Percentiles rank a stretch among this genome's conserved stretches.
Conservation (phyloP, 306 rosid species). For the Trichosanthes cucumerina region DNA sequence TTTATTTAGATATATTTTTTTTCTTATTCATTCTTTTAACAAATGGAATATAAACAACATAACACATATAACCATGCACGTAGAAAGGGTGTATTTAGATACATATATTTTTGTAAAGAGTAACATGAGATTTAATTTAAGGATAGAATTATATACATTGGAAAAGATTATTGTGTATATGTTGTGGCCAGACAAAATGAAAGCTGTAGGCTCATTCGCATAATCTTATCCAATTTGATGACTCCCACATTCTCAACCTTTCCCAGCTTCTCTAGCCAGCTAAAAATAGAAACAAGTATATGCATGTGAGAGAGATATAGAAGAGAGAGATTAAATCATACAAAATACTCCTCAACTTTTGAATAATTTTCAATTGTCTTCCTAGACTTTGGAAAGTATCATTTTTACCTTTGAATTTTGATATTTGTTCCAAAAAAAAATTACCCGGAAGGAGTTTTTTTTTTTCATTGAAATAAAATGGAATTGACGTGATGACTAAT, state of each 20-base stretch:
- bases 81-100: neutral
- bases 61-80: neutral
- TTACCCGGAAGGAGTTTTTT: neutral
- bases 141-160: neutral
- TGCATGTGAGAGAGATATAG: neutral
- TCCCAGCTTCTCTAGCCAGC: conserved; percentile 40
- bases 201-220: neutral
- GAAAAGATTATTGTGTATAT: neutral
- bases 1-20: neutral
- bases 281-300: neutral
- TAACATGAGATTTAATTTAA: neutral
- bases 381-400: neutral
- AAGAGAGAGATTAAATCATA: neutral
- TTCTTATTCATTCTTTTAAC: neutral
- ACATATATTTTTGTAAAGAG: neutral
- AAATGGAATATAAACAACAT: neutral
- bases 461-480: no score
- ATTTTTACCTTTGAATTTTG: neutral
- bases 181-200: neutral
- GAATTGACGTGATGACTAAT: no score
- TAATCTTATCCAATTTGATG: conserved; percentile 2
- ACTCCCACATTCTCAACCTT: conserved; percentile 2
- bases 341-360: neutral
- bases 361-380: neutral
- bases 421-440: neutral